A percentile compares a stretch with the other conserved stretches of the same genome.
Conservation (phyloP, 2,329 filamentous ascomycete species). For the Neofusicoccum sp. region DNA sequence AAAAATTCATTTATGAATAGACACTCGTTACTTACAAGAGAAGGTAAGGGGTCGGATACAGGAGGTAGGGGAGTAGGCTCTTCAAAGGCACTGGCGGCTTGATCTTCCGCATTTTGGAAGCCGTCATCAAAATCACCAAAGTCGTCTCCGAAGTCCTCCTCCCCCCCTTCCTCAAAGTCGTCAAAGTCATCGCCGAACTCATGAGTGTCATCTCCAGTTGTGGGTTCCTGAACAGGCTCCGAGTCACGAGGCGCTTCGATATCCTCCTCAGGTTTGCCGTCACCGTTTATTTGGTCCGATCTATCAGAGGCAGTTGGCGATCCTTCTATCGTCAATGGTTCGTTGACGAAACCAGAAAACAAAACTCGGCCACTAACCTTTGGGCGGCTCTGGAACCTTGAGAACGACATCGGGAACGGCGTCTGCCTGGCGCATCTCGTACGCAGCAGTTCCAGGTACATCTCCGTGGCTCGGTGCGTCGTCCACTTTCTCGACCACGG, state of each 20-base stretch:
- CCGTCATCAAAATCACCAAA: slow-evolving; percentile 49
- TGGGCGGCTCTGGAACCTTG: slow-evolving; percentile 47
- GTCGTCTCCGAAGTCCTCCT: slow-evolving; percentile 54
- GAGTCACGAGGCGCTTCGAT: slow-evolving; percentile 22
- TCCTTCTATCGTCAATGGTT: slow-evolving; percentile 65
- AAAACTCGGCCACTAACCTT: slow-evolving; percentile 58
- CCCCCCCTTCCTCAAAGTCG: slow-evolving; percentile 59
- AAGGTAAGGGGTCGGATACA: slow-evolving; percentile 45
- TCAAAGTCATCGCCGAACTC: slow-evolving; percentile 73
- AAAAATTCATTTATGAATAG: slow-evolving; percentile 33
- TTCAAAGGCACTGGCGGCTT: slow-evolving; percentile 43
- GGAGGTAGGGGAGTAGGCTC: slow-evolving; percentile 40
- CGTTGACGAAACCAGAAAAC: slow-evolving; percentile 45
- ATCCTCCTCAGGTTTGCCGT: slow-evolving; percentile 25
- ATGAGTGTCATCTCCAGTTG: slow-evolving; percentile 65
- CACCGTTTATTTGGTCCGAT: slow-evolving; percentile 47
- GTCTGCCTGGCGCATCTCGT: slow-evolving; percentile 60
- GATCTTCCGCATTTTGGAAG: slow-evolving; percentile 29
- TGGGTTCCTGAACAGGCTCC: slow-evolving; percentile 46
- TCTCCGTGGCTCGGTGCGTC: slow-evolving; percentile 61
- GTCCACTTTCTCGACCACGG: slow-evolving; percentile 65
- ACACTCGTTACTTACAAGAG: slow-evolving; percentile 52
- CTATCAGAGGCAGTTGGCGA: slow-evolving; percentile 57
- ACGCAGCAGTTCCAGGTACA: slow-evolving; percentile 62
- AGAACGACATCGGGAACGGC: slow-evolving; percentile 61